phyloP scores from a whole-genome alignment of 768 basidiomycete species.

The Lyophyllum semitale region DNA sequence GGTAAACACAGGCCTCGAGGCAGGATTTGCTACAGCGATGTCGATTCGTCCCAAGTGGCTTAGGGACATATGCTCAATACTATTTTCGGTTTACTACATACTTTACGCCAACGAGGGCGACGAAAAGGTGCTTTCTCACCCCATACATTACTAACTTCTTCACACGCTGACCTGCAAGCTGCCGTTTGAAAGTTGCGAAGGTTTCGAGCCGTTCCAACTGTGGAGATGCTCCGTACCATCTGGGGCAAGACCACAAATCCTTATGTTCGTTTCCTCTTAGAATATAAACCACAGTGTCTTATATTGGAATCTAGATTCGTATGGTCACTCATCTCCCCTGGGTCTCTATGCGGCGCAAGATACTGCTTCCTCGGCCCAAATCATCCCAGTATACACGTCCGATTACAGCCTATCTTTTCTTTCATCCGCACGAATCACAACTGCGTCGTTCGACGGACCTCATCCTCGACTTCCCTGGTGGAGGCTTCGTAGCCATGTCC shows the following conservation, averaged over 20 bases:
- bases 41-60: conserved; percentile 90
- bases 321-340: conserved; percentile 60
- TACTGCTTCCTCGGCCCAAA: conserved; percentile 81
- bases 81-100: conserved; percentile 91
- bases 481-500: conserved; percentile 95
- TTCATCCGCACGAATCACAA: conserved; percentile 64
- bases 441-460: conserved; percentile 73
- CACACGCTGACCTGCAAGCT: neutral
- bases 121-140: conserved; percentile 69
- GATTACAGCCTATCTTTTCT: conserved; percentile 83
- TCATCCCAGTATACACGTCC: conserved; percentile 79
- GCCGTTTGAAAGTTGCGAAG: conserved; percentile 67
- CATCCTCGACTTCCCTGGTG: conserved; percentile 92
- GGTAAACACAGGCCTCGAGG: conserved; percentile 92
- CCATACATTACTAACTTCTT: neutral
- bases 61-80: conserved; percentile 79
- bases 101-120: conserved; percentile 86
- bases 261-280: conserved; percentile 53
- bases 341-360: conserved; percentile 67
- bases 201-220: conserved; percentile 90
- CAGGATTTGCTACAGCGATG: conserved; percentile 97
- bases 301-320: conserved; percentile 50
- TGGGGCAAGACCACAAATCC: conserved; percentile 99
- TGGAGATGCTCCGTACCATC: conserved; percentile 92
- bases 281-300: neutral